Percentiles rank a stretch among this genome's conserved stretches.
phyloP scores from a whole-genome alignment of 2,329 filamentous ascomycete genomes.

The Lachnellula cervina region DNA sequence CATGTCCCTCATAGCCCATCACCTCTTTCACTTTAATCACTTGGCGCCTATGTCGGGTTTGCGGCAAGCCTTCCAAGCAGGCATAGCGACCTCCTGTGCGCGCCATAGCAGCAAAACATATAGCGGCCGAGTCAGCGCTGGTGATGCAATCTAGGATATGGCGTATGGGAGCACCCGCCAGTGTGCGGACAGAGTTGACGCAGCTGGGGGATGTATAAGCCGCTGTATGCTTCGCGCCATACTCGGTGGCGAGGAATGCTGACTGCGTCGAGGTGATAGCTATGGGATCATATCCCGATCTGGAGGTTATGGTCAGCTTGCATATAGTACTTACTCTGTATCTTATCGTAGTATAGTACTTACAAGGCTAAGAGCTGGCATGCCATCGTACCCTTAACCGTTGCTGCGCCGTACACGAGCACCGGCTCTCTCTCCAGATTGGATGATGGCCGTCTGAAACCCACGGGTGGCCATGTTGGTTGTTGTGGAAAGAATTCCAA shows the following conservation, averaged over 20 bases:
- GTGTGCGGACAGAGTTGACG: constrained; percentile 9
- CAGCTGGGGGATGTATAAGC: constrained; percentile 22
- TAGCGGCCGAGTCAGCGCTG: constrained; percentile 20
- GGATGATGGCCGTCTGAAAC: no score
- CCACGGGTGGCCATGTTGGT: no score
- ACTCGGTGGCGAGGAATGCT: constrained; percentile 13
- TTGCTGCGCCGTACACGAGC: constrained; percentile 30
- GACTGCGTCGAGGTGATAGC: constrained; percentile 20
- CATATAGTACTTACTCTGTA: constrained; percentile 10
- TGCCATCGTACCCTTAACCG: constrained; percentile 29
- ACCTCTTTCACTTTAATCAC: neutral
- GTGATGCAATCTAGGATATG: constrained; percentile 33
- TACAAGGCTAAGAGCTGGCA: constrained; percentile 27
- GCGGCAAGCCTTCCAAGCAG: constrained; percentile 26
- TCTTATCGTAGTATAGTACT: neutral
- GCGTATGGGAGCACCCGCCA: constrained; percentile 16
- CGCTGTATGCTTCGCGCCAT: constrained; percentile 20
- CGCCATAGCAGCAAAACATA: constrained; percentile 26
- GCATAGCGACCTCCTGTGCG: constrained; percentile 32
- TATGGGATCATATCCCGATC: constrained; percentile 16
- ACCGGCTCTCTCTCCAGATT: constrained; percentile 13
- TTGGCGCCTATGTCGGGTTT: constrained; percentile 23
- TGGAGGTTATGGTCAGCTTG: constrained; percentile 16
- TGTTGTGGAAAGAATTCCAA: no score
- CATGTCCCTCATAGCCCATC: neutral